These are phyloP conservation scores for Sarcodon aspratus DNA, from an alignment of 768 basidiomycete species.

Conservation along the genomic window DNA sequence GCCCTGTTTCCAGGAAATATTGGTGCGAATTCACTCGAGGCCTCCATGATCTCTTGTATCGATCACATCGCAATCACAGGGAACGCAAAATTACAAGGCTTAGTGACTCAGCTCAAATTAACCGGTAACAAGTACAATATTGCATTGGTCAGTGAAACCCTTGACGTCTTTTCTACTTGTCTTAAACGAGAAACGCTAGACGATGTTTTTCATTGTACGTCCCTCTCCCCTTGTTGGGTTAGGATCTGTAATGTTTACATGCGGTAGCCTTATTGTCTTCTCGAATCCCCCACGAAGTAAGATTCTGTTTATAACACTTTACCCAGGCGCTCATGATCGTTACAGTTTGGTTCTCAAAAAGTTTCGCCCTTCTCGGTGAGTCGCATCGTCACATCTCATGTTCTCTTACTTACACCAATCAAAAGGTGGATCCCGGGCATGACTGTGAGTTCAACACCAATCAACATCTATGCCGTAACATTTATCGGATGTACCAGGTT, in stretches of 20 bases:
- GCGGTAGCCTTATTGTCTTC: constrained; percentile 42
- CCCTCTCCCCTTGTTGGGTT: not conserved
- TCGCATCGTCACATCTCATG: not conserved
- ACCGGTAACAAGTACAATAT: constrained; percentile 13
- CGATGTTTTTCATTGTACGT: constrained; percentile 59
- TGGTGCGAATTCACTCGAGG: too few species aligned
- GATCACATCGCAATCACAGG: too few species aligned
- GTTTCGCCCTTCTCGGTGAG: constrained; percentile 41
- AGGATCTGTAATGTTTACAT: not conserved
- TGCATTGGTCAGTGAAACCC: constrained; percentile 5
- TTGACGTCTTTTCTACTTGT: not conserved
- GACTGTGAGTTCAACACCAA: constrained; percentile 25
- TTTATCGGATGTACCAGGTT: constrained; percentile 1
- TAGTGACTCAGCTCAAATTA: constrained; percentile 16
- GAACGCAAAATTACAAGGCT: constrained; percentile 7
- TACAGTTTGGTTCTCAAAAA: constrained; percentile 39
- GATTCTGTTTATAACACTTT: constrained; percentile 4
- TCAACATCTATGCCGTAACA: not conserved
- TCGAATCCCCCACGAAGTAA: constrained; percentile 63
- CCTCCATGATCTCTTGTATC: too few species aligned
- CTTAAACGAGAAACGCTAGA: constrained; percentile 23
- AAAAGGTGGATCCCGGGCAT: constrained; percentile 54
- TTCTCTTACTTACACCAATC: not conserved
- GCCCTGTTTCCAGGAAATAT: too few species aligned
- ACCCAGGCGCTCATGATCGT: not conserved